Percentiles rank a stretch among this genome's conserved stretches.
Evolutionary conservation across 768 basidiomycete species (phyloP).

Genomic region (Termitomyces sp.): DNA sequence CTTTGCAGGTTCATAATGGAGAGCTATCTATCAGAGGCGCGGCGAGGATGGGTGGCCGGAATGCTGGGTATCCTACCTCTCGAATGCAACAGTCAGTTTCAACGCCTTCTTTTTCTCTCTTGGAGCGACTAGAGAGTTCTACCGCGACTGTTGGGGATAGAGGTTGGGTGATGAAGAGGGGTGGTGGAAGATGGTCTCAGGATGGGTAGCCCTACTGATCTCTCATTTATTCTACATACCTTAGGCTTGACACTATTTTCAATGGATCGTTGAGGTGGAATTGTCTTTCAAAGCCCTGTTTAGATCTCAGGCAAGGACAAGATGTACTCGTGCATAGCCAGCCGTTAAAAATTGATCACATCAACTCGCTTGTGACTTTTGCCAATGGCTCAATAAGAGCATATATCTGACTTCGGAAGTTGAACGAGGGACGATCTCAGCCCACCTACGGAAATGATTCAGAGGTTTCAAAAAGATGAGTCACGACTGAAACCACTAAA

Average conservation of each 20-base stretch:
- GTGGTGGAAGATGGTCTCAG: conserved; percentile 13
- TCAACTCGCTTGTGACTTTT: not conserved
- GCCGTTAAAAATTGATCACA: too few relatives aligned
- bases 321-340: not conserved
- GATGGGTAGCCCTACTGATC: not conserved
- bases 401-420: too few relatives aligned
- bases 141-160: conserved; percentile 10
- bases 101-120: conserved; percentile 21
- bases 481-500: too few relatives aligned
- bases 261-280: not conserved
- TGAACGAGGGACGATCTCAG: too few relatives aligned
- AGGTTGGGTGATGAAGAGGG: conserved; percentile 19
- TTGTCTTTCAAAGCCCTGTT: not conserved
- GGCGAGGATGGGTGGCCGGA: conserved; percentile 20
- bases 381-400: not conserved
- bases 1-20: conserved; percentile 20
- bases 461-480: too few relatives aligned
- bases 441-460: too few relatives aligned
- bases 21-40: conserved; percentile 54
- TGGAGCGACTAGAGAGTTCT: conserved; percentile 28
- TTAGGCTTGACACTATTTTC: not conserved
- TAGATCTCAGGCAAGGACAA: not conserved
- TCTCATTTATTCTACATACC: conserved; percentile 6
- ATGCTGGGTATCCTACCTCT: conserved; percentile 1
- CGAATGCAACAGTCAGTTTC: conserved; percentile 1